Conservation (phyloP, 2,329 filamentous ascomycete genomes). For the Lasiodiplodia hormozganensis region DNA sequence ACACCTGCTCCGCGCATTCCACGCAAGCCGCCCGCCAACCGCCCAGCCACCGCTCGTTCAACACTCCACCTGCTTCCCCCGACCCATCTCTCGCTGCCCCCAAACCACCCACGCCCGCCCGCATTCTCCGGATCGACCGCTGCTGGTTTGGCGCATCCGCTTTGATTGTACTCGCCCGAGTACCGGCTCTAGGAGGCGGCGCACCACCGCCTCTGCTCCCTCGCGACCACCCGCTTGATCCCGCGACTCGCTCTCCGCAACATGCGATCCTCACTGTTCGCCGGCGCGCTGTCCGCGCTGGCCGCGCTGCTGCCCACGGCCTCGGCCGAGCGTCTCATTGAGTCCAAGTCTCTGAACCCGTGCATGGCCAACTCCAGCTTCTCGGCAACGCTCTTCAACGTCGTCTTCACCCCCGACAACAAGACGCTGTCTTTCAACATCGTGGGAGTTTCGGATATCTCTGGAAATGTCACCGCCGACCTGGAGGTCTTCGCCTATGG, state of each 20-base stretch:
- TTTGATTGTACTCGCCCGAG: conserved; percentile 28
- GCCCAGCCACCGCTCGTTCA: conserved; percentile 29
- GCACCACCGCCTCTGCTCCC: conserved; percentile 15
- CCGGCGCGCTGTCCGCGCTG: conserved; percentile 28
- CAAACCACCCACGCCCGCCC: conserved; percentile 7
- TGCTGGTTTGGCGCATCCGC: conserved; percentile 28
- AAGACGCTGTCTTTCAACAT: conserved; percentile 75
- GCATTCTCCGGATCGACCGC: conserved; percentile 14
- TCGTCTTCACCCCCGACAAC: conserved; percentile 79
- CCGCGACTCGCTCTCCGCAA: conserved; percentile 5
- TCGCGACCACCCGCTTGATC: conserved; percentile 3
- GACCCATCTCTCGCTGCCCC: conserved; percentile 6
- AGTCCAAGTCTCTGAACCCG: conserved; percentile 82
- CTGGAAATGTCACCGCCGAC: conserved; percentile 81
- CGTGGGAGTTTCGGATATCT: conserved; percentile 81
- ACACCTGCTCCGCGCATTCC: conserved; percentile 28
- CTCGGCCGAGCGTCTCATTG: conserved; percentile 69
- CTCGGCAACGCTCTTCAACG: conserved; percentile 88
- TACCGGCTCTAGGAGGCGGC: conserved; percentile 27
- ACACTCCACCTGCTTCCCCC: background rate
- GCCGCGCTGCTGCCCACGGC: conserved; percentile 21
- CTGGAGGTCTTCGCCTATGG: conserved; percentile 83
- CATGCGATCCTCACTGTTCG: conserved; percentile 22
- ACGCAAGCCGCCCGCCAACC: conserved; percentile 15
- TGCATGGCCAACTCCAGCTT: conserved; percentile 87